phyloP scores from a whole-genome alignment of 805 yeast species.

The Candida peoriensis region DNA sequence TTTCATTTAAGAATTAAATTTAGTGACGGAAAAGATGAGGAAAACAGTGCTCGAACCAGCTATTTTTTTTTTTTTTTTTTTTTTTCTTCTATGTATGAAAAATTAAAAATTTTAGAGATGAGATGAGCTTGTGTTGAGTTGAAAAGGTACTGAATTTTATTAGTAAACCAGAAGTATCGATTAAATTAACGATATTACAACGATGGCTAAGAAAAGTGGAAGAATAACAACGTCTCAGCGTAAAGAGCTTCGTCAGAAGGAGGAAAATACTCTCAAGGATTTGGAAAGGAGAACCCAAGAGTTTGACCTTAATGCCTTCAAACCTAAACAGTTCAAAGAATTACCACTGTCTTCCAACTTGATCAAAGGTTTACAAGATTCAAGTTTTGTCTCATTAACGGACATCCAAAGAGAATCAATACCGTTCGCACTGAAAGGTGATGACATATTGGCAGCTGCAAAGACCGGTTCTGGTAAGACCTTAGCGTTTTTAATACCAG shows the following conservation, averaged over 20 bases:
- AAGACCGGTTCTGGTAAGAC: conserved; percentile 98
- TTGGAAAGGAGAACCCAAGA: conserved; percentile 50
- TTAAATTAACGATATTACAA: background rate
- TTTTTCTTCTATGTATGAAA: no score
- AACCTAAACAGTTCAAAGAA: conserved; percentile 56
- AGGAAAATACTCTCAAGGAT: conserved; percentile 30
- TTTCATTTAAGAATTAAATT: no score
- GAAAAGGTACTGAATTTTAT: background rate
- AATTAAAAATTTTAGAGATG: conserved; percentile 3
- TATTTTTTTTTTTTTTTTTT: no score
- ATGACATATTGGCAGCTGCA: conserved; percentile 94
- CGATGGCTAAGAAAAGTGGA: conserved; percentile 32
- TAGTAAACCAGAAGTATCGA: background rate
- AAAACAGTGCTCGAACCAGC: no score
- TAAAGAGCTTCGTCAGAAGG: conserved; percentile 32
- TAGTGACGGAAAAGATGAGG: no score
- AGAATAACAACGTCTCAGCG: conserved; percentile 31
- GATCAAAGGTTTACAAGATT: conserved; percentile 64
- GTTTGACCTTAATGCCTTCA: conserved; percentile 39
- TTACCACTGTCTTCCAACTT: conserved; percentile 70
- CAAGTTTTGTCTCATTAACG: conserved; percentile 78
- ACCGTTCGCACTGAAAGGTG: conserved; percentile 67
- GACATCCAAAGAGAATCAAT: conserved; percentile 82
- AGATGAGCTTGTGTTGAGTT: conserved; percentile 1
- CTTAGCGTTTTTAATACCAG: conserved; percentile 79